These are phyloP conservation scores for Thielaviopsis cerberus DNA, from an alignment of 2,329 filamentous ascomycete genomes.

Conservation along the genomic window DNA sequence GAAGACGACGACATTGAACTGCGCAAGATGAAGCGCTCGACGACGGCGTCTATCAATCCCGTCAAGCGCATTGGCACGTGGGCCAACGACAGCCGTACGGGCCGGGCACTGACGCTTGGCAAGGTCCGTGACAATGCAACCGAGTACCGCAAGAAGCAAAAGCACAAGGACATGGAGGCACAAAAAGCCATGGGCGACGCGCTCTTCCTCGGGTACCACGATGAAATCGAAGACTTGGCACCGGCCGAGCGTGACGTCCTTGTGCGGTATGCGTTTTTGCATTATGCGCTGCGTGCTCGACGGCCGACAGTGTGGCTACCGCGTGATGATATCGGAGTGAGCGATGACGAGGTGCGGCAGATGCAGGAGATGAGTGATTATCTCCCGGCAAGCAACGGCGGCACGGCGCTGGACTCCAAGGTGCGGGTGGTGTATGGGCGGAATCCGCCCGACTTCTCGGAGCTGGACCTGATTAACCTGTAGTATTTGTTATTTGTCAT, in stretches of 20 bases:
- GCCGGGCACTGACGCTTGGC: constrained; percentile 10
- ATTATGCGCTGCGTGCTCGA: constrained; percentile 66
- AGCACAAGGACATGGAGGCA: constrained; percentile 46
- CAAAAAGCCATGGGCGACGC: constrained; percentile 60
- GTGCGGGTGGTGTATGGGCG: constrained; percentile 66
- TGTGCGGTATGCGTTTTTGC: constrained; percentile 75
- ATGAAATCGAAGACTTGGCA: constrained; percentile 86
- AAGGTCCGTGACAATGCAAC: constrained; percentile 20
- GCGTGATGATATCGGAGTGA: constrained; percentile 72
- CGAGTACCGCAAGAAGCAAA: constrained; percentile 29
- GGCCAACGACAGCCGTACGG: constrained; percentile 20
- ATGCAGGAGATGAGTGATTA: constrained; percentile 58
- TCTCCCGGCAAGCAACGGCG: constrained; percentile 89
- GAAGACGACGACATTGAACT: constrained; percentile 20
- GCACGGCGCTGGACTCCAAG: constrained; percentile 70
- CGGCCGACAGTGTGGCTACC: constrained; percentile 89
- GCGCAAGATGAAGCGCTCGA: constrained; percentile 17
- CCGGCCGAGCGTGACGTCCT: constrained; percentile 75
- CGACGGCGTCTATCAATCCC: constrained; percentile 23
- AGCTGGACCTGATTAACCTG: constrained; percentile 69
- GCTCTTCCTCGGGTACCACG: constrained; percentile 70
- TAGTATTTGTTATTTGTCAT: constrained; percentile 19
- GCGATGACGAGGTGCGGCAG: constrained; percentile 71
- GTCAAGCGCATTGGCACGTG: constrained; percentile 29
- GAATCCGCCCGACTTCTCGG: constrained; percentile 76